Percentiles rank a stretch among this genome's conserved stretches.
These are phyloP conservation scores for Naumovozyma castellii DNA, from an alignment of 805 yeast genomes.

Conservation along the genomic window DNA sequence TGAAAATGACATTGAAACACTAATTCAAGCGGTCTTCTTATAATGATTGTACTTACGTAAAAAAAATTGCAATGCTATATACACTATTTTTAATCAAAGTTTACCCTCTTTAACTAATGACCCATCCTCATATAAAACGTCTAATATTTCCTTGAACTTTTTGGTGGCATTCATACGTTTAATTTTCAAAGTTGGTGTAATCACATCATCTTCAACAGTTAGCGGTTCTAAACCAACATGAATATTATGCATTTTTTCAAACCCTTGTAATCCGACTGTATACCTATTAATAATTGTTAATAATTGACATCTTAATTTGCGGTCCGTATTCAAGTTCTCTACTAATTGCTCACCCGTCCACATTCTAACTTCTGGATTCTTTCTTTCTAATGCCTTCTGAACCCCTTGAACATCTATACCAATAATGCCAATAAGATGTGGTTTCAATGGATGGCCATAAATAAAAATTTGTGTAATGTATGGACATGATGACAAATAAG, in stretches of 20 bases:
- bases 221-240: conserved; percentile 49
- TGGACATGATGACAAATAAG: conserved; percentile 45
- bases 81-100: conserved; percentile 3
- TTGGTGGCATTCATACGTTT: conserved; percentile 43
- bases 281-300: conserved; percentile 15
- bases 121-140: conserved; percentile 42
- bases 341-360: conserved; percentile 26
- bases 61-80: background rate
- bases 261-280: conserved; percentile 41
- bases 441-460: conserved; percentile 54
- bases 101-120: conserved; percentile 25
- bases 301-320: conserved; percentile 11
- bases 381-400: conserved; percentile 25
- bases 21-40: no score
- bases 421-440: conserved; percentile 48
- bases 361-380: conserved; percentile 25
- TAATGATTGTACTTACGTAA: no score
- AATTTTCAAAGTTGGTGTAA: conserved; percentile 60
- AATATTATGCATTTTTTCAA: conserved; percentile 53
- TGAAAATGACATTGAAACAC: no score
- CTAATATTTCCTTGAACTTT: conserved; percentile 34
- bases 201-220: conserved; percentile 47
- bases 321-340: conserved; percentile 14
- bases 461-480: conserved; percentile 45
- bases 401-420: conserved; percentile 49